Conservation (phyloP, 352 stramenopile species). For the Pythium rhizo-oryzae region DNA sequence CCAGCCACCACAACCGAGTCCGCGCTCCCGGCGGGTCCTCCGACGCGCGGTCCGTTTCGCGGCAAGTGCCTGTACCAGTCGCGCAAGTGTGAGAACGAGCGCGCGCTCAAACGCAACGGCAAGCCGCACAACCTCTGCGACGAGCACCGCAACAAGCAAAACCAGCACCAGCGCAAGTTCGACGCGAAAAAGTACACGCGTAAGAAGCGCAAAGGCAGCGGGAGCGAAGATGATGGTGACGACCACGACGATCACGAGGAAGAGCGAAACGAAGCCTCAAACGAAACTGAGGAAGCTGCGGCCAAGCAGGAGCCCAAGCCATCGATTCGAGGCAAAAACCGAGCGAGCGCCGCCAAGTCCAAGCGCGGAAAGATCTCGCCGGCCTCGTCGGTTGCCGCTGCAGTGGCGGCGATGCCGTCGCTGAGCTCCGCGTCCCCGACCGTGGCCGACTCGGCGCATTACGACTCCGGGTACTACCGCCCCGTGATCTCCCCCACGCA, state of each 20-base stretch:
- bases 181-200: conserved; percentile 80
- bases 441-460: neutral
- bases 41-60: conserved; percentile 35
- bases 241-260: neutral
- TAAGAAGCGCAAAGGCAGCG: conserved; percentile 37
- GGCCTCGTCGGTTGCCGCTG: neutral
- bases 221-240: conserved; percentile 2
- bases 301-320: neutral
- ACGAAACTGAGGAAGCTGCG: neutral
- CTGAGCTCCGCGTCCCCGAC: neutral
- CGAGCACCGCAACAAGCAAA: conserved; percentile 76
- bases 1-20: too few species aligned
- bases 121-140: conserved; percentile 81
- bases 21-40: too few species aligned
- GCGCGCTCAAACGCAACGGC: conserved; percentile 77
- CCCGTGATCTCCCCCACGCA: neutral
- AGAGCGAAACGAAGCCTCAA: neutral
- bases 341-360: neutral
- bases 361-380: conserved; percentile 18
- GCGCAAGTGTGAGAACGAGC: conserved; percentile 82
- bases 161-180: conserved; percentile 84
- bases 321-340: neutral
- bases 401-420: neutral
- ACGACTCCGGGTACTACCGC: neutral
- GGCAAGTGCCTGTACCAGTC: conserved; percentile 80